Percentiles rank a stretch among this genome's conserved stretches.
Evolutionary conservation across 2,329 filamentous ascomycete species (phyloP).

Genomic region (Pseudocercospora vitis): DNA sequence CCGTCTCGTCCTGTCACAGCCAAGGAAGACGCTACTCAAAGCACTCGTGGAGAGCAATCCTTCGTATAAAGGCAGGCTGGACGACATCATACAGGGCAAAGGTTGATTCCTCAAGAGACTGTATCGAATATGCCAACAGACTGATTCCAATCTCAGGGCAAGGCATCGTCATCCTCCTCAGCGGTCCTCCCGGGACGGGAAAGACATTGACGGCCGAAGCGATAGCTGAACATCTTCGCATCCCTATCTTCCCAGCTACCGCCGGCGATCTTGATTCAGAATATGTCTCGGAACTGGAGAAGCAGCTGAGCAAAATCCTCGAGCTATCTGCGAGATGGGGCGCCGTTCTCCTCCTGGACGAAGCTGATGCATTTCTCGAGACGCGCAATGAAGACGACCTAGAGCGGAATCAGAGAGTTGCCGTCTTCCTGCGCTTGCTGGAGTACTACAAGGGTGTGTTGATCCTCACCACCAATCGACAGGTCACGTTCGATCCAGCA

Average conservation of each 20-base stretch:
- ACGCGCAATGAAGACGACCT: constrained; percentile 41
- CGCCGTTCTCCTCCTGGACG: constrained; percentile 58
- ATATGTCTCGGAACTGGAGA: constrained; percentile 24
- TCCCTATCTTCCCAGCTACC: constrained; percentile 43
- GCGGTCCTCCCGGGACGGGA: constrained; percentile 40
- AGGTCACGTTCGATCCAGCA: constrained; percentile 39
- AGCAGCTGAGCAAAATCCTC: constrained; percentile 33
- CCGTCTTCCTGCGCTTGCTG: constrained; percentile 41
- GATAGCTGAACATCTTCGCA: constrained; percentile 37
- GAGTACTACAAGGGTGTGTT: constrained; percentile 37
- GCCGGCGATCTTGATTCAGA: constrained; percentile 22
- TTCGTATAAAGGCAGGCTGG: constrained; percentile 25
- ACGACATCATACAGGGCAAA: constrained; percentile 39
- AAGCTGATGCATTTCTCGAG: constrained; percentile 62
- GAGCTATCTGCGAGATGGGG: constrained; percentile 54
- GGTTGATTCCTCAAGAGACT: too few relatives aligned
- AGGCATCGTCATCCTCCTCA: constrained; percentile 40
- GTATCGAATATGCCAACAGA: too few relatives aligned
- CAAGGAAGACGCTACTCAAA: constrained; percentile 21
- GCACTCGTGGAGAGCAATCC: constrained; percentile 21
- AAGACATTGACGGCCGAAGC: constrained; percentile 36
- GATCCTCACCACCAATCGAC: constrained; percentile 43
- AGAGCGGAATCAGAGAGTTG: constrained; percentile 40
- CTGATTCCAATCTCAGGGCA: too few relatives aligned
- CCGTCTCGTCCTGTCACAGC: constrained; percentile 32